Base-by-base conservation (phyloP, 2,329 filamentous ascomycete genomes). In the Aspergillus tanneri region DNA sequence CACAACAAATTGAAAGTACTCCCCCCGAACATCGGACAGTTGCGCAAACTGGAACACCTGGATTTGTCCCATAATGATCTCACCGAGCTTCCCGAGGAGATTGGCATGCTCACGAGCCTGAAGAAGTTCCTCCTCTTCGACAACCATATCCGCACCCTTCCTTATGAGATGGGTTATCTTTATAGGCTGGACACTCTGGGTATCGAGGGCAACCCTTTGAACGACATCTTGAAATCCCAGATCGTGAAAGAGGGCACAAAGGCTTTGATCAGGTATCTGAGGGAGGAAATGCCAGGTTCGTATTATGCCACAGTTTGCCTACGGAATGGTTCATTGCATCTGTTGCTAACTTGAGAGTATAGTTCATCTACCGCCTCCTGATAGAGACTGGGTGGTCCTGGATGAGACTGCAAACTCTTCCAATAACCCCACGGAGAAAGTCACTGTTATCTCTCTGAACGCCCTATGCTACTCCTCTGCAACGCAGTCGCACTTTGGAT, bases 31-130 rank as follows among this genome's bases (percentile, higher is more conserved):
- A 90, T 99, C 65, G 91, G 93, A 30, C 81, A 86, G 60, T 77
- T 99, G 56, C 85, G 91, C 55, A 86, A 87, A 55, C 75, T 99
- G 40, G 87, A 83, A 27, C 82, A 91, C 62, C 80, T 99, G 40
- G 92, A 99, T 69, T 79, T 91, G 3, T 97, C 93, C 0, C 84
- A 86, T 72, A 99, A 99, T 69, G 83, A 92, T 53, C 78, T 99
- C 51, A 80, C 80, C 7, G 84, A 87, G 55, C 76, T 99, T 3
- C 93, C 93, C 1, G 82, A 88, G 18, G 92, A 99, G 74, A 83
- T 99, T 52, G 93, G 93, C 64, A 99, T 97, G 92, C 89, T 96
- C 61, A 93, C 91, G 22, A 93, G 91, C 59, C 77, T 99, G 46
- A 90, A 89, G 71, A 85, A 88, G 57, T 78, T 99, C 4, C 76